Conservation (phyloP, 352 stramenopile species). For the Phytopythium delawarense region DNA sequence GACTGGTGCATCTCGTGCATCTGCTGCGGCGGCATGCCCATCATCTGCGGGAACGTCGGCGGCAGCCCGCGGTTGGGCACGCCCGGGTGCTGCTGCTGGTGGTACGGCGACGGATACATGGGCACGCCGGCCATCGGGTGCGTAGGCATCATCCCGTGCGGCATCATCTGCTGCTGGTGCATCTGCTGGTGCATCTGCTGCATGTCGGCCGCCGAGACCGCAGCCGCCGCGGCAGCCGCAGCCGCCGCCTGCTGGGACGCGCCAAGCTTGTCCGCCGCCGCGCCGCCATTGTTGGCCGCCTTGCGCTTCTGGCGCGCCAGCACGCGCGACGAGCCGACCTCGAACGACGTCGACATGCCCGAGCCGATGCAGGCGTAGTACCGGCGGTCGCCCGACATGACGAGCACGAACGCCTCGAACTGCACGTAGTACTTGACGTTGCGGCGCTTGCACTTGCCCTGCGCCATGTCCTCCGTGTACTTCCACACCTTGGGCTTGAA, state of each 20-base stretch:
- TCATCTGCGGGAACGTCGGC: conserved; percentile 55
- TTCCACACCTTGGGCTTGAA: conserved; percentile 90
- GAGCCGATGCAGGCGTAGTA: conserved; percentile 86
- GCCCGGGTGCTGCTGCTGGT: conserved; percentile 3
- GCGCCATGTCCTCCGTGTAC: conserved; percentile 86
- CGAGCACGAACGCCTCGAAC: conserved; percentile 82
- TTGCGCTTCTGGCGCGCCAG: conserved; percentile 84
- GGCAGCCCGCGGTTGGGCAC: conserved; percentile 27
- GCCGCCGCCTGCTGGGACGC: conserved; percentile 3
- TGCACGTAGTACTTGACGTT: conserved; percentile 89
- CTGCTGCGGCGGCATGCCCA: conserved; percentile 23
- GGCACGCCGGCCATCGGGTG: conserved; percentile 22
- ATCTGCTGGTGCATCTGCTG: conserved; percentile 20
- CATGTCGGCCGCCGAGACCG: conserved; percentile 13
- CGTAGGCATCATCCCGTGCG: conserved; percentile 20
- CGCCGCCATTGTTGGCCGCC: conserved; percentile 38
- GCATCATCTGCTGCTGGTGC: conserved; percentile 19
- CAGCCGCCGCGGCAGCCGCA: background rate
- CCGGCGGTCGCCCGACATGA: conserved; percentile 62
- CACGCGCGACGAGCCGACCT: conserved; percentile 80
- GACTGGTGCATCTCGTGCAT: conserved; percentile 20
- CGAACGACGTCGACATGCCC: conserved; percentile 82
- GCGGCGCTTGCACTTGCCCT: conserved; percentile 84
- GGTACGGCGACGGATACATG: conserved; percentile 19
- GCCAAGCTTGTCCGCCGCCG: conserved; percentile 28